Conservation (phyloP, 306 rosid genomes). For the Trifolium fragiferum region DNA sequence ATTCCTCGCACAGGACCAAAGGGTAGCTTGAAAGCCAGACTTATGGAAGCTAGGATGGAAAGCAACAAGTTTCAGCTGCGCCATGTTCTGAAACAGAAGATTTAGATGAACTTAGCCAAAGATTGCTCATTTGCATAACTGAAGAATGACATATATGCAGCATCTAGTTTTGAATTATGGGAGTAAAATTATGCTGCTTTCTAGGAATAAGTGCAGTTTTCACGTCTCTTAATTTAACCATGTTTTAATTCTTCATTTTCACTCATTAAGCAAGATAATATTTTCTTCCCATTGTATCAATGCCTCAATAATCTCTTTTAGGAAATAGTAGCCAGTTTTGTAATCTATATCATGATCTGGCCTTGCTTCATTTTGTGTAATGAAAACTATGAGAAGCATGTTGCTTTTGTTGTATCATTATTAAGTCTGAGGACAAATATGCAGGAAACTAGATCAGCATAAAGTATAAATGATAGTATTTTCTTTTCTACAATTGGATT, state of each 20-base stretch:
- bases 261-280: constrained; percentile 29
- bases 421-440: constrained; percentile 47
- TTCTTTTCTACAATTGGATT: constrained; percentile 27
- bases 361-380: constrained; percentile 48
- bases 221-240: constrained; percentile 37
- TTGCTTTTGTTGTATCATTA: constrained; percentile 42
- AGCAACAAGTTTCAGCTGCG: constrained; percentile 83
- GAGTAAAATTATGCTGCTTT: constrained; percentile 36
- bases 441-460: constrained; percentile 37
- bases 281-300: constrained; percentile 27
- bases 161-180: constrained; percentile 41
- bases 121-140: constrained; percentile 38
- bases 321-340: constrained; percentile 38
- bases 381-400: constrained; percentile 47
- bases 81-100: constrained; percentile 88
- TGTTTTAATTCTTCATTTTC: constrained; percentile 45
- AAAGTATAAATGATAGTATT: constrained; percentile 42
- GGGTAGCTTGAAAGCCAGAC: constrained; percentile 84
- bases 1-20: constrained; percentile 73
- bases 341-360: constrained; percentile 18
- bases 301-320: constrained; percentile 36
- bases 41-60: constrained; percentile 90
- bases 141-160: constrained; percentile 37
- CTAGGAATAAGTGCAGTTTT: constrained; percentile 47
- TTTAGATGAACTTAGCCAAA: constrained; percentile 49